A percentile compares a stretch with the other conserved stretches of the same genome.
These are phyloP conservation scores for Tricholoma terreum DNA, from an alignment of 768 basidiomycete genomes.

Conservation along the genomic window DNA sequence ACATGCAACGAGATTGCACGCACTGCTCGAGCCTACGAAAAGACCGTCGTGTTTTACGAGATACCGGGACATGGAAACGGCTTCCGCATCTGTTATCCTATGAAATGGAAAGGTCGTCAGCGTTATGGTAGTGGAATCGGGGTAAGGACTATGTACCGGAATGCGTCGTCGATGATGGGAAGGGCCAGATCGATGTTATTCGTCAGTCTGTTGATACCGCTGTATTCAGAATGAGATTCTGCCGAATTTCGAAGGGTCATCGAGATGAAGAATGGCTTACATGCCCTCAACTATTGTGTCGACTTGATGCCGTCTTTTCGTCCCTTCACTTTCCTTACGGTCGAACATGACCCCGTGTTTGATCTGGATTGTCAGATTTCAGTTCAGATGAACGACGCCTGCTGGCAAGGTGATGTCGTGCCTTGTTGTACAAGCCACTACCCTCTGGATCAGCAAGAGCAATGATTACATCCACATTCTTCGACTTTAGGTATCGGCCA, in stretches of 20 bases:
- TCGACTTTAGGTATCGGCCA: conserved; percentile 76
- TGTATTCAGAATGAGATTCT: conserved; percentile 25
- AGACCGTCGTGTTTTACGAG: conserved; percentile 88
- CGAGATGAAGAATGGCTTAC: conserved; percentile 32
- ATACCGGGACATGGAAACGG: conserved; percentile 93
- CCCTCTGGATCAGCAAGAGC: conserved; percentile 91
- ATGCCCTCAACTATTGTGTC: conserved; percentile 96
- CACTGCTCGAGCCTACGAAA: conserved; percentile 94
- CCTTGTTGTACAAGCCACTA: conserved; percentile 94
- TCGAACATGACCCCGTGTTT: conserved; percentile 96
- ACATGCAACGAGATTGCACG: conserved; percentile 93
- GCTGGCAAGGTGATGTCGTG: conserved; percentile 19
- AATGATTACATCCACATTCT: conserved; percentile 62
- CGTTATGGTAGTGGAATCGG: background rate
- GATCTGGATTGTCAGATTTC: conserved; percentile 42
- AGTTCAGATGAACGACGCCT: background rate
- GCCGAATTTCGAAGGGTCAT: background rate
- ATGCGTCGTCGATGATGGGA: conserved; percentile 84
- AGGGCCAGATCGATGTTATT: conserved; percentile 86
- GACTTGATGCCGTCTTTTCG: conserved; percentile 88
- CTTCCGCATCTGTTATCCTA: conserved; percentile 91
- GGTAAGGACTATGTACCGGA: conserved; percentile 49
- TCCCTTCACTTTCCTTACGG: conserved; percentile 89
- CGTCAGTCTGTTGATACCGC: conserved; percentile 92
- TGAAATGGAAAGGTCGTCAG: background rate